Conservation (phyloP, 2,329 filamentous ascomycete species). For the Neonectria neomacrospora region DNA sequence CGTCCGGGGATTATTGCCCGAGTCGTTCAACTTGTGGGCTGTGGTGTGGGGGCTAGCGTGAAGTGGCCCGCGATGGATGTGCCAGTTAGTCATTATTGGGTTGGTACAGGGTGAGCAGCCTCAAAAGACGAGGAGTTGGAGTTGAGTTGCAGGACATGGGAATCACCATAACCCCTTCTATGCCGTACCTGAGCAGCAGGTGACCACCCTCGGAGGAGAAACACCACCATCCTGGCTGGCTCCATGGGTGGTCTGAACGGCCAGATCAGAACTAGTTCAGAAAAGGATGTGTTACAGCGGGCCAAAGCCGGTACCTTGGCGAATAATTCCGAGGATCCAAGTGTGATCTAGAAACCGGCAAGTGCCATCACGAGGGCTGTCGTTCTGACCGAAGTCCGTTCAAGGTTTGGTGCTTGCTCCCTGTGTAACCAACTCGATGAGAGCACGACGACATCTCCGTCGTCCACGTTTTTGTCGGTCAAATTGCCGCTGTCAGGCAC, state of each 20-base stretch:
- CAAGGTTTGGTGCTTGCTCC: slow-evolving; percentile 3
- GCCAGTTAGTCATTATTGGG: slow-evolving; percentile 14
- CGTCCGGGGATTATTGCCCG: slow-evolving; percentile 22
- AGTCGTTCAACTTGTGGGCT: slow-evolving; percentile 29
- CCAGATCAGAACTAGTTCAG: slow-evolving; percentile 7
- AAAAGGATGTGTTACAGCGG: slow-evolving; percentile 5
- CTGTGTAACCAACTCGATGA: slow-evolving; percentile 11
- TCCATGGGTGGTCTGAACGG: slow-evolving; percentile 11
- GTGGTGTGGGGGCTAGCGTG: slow-evolving; percentile 35
- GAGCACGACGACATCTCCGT: neutral
- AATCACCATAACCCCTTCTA: slow-evolving; percentile 19
- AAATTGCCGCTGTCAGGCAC: neutral
- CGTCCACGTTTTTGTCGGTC: slow-evolving; percentile 19
- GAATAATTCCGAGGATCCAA: neutral
- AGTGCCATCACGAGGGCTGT: slow-evolving; percentile 5
- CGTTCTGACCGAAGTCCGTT: slow-evolving; percentile 8
- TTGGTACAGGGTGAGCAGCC: slow-evolving; percentile 1
- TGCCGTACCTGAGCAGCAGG: slow-evolving; percentile 30
- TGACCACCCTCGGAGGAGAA: slow-evolving; percentile 22
- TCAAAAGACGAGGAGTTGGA: slow-evolving; percentile 14
- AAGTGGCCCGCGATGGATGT: slow-evolving; percentile 10
- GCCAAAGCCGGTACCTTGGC: slow-evolving; percentile 1
- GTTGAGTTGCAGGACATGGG: slow-evolving; percentile 21
- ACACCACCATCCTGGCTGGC: slow-evolving; percentile 15
- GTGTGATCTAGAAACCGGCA: neutral